Conservation (phyloP, 2,329 filamentous ascomycete species). For the Neonectria coccinea region DNA sequence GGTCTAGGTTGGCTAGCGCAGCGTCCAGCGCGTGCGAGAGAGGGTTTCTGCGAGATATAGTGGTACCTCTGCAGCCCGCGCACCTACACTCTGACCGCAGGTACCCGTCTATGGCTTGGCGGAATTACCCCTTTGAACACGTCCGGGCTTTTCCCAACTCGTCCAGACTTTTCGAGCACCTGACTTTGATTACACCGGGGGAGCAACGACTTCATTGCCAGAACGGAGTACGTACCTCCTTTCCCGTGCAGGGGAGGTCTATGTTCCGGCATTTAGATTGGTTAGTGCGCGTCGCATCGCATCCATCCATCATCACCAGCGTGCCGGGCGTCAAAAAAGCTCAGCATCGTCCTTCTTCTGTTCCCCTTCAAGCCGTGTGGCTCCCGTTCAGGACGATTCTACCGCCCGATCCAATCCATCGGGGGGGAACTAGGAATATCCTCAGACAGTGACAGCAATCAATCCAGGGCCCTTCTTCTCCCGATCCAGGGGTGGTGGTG, state of each 20-base stretch:
- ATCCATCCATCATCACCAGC: not conserved
- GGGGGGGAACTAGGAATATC: not conserved
- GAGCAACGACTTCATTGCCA: slow-evolving; percentile 1
- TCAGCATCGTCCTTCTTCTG: not conserved
- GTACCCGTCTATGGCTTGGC: slow-evolving; percentile 33
- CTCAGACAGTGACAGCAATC: slow-evolving; percentile 6
- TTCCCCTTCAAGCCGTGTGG: not conserved
- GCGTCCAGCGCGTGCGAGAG: slow-evolving; percentile 22
- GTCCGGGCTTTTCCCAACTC: slow-evolving; percentile 17
- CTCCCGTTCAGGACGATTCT: not conserved
- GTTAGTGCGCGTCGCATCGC: not conserved
- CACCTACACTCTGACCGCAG: fast-evolving
- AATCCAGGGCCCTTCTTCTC: too few relatives aligned
- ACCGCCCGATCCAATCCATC: not conserved
- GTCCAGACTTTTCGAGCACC: slow-evolving; percentile 22
- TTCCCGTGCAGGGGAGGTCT: slow-evolving; percentile 4
- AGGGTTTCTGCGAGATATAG: slow-evolving; percentile 46
- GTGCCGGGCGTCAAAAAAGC: not conserved
- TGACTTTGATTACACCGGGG: slow-evolving; percentile 29
- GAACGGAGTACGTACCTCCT: slow-evolving; percentile 17
- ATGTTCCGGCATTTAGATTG: slow-evolving; percentile 13
- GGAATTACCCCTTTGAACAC: slow-evolving; percentile 38
- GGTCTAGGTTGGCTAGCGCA: slow-evolving; percentile 34
- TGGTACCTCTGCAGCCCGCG: slow-evolving; percentile 25
- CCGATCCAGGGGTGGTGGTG: not conserved